Conservation (phyloP, 164 flowering plant species). For the Cinnamomum micranthum region DNA sequence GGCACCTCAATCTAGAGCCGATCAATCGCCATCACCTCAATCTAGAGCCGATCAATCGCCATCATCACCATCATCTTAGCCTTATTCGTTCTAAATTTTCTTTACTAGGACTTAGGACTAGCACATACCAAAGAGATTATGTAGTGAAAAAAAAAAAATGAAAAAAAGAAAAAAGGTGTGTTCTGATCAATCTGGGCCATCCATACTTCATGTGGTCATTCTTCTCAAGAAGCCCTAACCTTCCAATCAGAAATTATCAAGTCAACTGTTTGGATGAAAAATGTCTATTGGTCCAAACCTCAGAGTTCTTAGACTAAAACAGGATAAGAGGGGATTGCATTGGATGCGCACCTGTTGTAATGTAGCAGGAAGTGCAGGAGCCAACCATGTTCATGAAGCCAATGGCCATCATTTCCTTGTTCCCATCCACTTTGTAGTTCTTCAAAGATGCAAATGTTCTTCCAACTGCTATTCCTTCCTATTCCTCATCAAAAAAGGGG, state of each 20-base stretch:
- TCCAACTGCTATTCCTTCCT: constrained; percentile 99
- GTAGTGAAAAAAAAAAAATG: background rate
- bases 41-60: too few relatives aligned
- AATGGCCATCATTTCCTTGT: constrained; percentile 97
- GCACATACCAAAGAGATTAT: background rate
- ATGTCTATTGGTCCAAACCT: background rate
- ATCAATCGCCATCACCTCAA: too few relatives aligned
- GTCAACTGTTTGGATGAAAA: too few relatives aligned
- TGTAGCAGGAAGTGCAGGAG: constrained; percentile 82
- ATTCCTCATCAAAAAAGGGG: constrained; percentile 1
- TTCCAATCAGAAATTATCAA: too few relatives aligned
- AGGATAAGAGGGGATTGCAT: background rate
- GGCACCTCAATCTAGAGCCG: too few relatives aligned
- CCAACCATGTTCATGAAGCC: constrained; percentile 92
- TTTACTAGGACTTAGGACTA: too few relatives aligned
- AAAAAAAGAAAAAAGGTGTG: background rate
- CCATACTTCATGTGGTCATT: too few relatives aligned
- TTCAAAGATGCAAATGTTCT: constrained; percentile 85
- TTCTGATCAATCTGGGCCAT: background rate
- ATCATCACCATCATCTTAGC: too few relatives aligned
- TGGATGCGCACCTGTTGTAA: constrained; percentile 68
- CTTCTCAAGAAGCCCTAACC: too few relatives aligned
- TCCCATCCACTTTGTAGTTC: constrained; percentile 87
- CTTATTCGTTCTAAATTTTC: too few relatives aligned
- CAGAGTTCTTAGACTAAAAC: background rate